A percentile compares a stretch with the other conserved stretches of the same genome.
phyloP scores from a whole-genome alignment of 495 filamentous ascomycete species.

The Aspergillus funiculosus region DNA sequence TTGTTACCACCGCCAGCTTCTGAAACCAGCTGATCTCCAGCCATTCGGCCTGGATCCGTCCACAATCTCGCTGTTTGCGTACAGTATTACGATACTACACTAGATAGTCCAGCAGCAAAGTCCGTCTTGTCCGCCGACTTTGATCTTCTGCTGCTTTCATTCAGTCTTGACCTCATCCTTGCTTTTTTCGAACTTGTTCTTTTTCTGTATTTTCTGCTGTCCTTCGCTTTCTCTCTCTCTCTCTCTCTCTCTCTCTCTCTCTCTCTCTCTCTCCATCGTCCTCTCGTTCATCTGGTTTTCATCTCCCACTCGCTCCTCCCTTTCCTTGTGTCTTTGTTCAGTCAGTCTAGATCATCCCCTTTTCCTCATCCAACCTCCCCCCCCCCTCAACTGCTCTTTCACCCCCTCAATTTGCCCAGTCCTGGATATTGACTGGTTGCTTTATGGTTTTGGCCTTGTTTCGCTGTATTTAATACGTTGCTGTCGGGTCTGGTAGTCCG shows the following conservation, averaged over 20 bases:
- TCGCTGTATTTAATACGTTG: conserved; percentile 13
- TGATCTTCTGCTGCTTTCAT: conserved; percentile 11
- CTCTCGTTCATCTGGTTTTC: too few species aligned
- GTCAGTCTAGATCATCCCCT: conserved; percentile 1
- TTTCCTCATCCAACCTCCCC: conserved; percentile 1
- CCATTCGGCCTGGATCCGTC: too few species aligned
- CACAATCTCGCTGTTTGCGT: not conserved
- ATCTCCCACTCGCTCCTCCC: conserved; percentile 10
- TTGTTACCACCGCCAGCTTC: too few species aligned
- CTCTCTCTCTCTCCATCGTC: conserved; percentile 1
- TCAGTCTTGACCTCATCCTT: conserved; percentile 6
- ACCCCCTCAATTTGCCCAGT: conserved; percentile 19
- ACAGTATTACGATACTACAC: not conserved
- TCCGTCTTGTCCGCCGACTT: conserved; percentile 3
- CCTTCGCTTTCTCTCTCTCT: conserved; percentile 10
- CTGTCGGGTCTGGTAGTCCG: conserved; percentile 5
- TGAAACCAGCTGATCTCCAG: too few species aligned
- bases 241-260: not conserved
- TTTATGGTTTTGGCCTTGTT: conserved; percentile 20
- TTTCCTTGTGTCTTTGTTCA: conserved; percentile 3
- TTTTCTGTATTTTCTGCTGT: conserved; percentile 12
- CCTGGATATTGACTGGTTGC: conserved; percentile 27
- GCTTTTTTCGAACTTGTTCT: conserved; percentile 8
- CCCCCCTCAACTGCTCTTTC: conserved; percentile 6
- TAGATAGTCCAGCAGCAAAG: not conserved